Base-by-base conservation (phyloP, 805 yeast genomes). In the Candida insectalens region DNA sequence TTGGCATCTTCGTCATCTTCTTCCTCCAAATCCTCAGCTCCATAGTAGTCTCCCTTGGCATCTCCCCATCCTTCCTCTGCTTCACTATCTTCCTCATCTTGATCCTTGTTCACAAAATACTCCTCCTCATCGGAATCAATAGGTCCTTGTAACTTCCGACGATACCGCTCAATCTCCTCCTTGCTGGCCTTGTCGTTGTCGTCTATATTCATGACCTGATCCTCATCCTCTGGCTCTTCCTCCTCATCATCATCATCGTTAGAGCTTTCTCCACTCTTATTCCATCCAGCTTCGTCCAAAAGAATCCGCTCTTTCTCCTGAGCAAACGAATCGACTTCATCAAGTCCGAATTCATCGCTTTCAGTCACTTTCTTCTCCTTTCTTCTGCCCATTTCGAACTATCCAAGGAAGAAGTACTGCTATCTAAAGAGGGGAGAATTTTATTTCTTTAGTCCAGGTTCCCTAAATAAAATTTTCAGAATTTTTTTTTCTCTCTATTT, bases 1-100 rank as follows among this genome's bases (percentile, higher is more conserved):
- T 74, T 77, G 4, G 84, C 82, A 21, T 75, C 77, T 35, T 76
- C 94, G 21, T 79, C 89, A 42, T 83, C 94, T 55, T 67, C 83
- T 44, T 60, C 68, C 55, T 67, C 83, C 44, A 59, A 67, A 13
- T 68, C 72, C 40, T 74, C 81, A n/a, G 73, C 78, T 29, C 79
- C 80, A 47, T 75, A 74, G 44, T 71, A 72, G 43, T 55, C 72
- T 60, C 53, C 68, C 39, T 63, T 58, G n/a, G 65, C 59, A 1
- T 60, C 45, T 31, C 71, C 72, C 67, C 69, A 61, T 17, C 57
- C 61, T 25, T 50, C 60, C 15, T 44, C 53, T 18, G 45, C 60
- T 13, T 41, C 57, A 4, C 49, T 55, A 17, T 30, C 33, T 13
- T 42, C 50, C 6, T 46, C 57, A 2, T 47, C 53, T 27, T 48